These are phyloP conservation scores for Fusarium hainanense DNA, from an alignment of 2,329 filamentous ascomycete species.

Conservation along the genomic window DNA sequence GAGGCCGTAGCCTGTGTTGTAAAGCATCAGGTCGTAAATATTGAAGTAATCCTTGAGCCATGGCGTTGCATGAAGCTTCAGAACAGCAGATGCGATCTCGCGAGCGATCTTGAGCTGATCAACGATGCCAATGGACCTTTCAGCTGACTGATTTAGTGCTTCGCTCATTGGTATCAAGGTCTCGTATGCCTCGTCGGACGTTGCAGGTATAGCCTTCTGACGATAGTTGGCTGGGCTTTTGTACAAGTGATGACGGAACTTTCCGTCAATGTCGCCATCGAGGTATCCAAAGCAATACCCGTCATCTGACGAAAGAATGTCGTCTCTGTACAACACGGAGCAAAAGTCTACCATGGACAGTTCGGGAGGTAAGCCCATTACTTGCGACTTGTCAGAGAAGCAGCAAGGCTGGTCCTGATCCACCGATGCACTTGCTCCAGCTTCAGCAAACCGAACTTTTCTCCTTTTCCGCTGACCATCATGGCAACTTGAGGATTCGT, in stretches of 20 bases:
- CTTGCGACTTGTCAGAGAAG: neutral
- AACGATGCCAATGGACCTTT: neutral
- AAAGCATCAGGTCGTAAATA: neutral
- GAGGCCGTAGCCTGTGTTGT: neutral
- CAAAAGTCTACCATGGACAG: neutral
- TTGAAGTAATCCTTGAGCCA: neutral
- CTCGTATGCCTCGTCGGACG: too few species aligned
- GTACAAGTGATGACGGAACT: neutral
- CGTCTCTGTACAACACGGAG: neutral
- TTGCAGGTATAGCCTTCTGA: neutral
- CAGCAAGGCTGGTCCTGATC: too few species aligned
- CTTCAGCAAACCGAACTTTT: neutral
- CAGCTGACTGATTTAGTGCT: neutral
- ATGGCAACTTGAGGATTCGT: neutral
- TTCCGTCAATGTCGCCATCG: neutral
- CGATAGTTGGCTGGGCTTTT: too few species aligned
- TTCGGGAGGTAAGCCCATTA: too few species aligned
- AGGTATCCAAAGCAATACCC: neutral
- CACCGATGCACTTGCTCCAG: accelerated
- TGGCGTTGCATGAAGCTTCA: neutral
- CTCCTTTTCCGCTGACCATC: neutral
- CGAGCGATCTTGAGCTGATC: neutral
- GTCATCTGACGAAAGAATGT: neutral
- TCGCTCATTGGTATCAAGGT: neutral
- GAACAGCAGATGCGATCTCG: neutral